Evolutionary conservation across 805 yeast species (phyloP), one percentile per base, ranked within the genome.

Genomic region (Candida boleticola): DNA sequence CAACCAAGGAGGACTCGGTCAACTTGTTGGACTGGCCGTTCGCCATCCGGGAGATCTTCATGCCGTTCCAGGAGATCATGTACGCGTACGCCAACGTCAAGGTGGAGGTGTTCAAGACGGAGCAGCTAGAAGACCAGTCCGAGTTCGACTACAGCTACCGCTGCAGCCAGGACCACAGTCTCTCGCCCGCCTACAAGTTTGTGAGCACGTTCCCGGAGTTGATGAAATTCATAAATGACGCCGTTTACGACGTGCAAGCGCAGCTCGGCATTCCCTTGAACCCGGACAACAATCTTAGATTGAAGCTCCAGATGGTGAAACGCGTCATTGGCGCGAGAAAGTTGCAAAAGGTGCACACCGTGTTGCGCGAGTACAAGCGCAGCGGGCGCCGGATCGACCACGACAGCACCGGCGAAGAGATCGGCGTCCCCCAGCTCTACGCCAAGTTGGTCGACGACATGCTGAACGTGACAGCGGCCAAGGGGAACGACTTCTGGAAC

Each of bases 291-390:
- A 36, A 36, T 17, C 22, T 36, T 5, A 10, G 25, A 19, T 10
- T 36, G 14, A 36, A 36, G 31, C 11, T 36, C 18, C 39, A 36
- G 19, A 36, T 36, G 39, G 27, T 36, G n/a, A 25, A 36, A 19
- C 14, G 39, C 18, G 16, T 23, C 4, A 3, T 27, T 7, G 19
- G 21, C 14, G 32, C 22, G 14, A 3, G 22, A 34, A 34, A 21
- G 5, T 16, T 16, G 5, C 14, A 16, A 21, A 30, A 30, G 14
- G 31, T 13, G n/a, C n/a, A n/a, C n/a, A n/a, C n/a, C n/a, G n/a
- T n/a, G n/a, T n/a, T n/a, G n/a, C n/a, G n/a, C n/a, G n/a, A n/a
- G n/a, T n/a, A n/a, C n/a, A n/a, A n/a, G n/a, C n/a, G n/a, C n/a
- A n/a, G n/a, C n/a, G n/a, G n/a, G n/a, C n/a, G n/a, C n/a, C n/a